Base-by-base conservation (phyloP, 345 rosid genomes). In the Gynandropsis gynandra region DNA sequence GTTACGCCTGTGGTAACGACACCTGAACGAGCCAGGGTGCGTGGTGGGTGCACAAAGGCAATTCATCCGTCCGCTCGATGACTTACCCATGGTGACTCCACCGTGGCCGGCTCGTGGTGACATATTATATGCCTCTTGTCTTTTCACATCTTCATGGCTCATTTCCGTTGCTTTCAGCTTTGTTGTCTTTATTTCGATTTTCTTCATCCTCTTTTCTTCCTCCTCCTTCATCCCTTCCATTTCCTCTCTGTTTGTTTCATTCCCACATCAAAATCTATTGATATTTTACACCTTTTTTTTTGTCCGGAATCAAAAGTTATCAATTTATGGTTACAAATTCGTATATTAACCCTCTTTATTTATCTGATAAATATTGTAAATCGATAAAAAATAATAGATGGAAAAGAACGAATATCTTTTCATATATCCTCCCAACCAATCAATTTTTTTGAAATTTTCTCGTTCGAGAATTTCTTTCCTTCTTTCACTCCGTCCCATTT, bases 41-140 rank as follows among this genome's bases (percentile, higher is more conserved):
- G 87, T 85, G 12, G 95, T 85, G 5, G 94, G 94, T 8, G 94
- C 76, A 64, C 94, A 85, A 18, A 81, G 75, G 59, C 94, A 85
- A 64, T 64, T 79, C 42, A 14, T 18, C 64, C 74, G 60, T 13
- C 45, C 72, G 59, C 63, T 55, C 7, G 67, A 43, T 38, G 72
- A 67, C 16, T 59, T 66, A 0, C n/a, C 34, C 65, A 60, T 59
- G 11, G 29, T 42, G 14, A 46, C 59, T 42, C 27, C 8, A 21
- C 46, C 15, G 41, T 14, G 24, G 45, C 51, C 42, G n/a, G n/a
- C 16, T 10, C 66, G 61, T 39, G 71, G 71, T 35, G 65, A 66
- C 71, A 66, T 66, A 56, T 66, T 66, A 47, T 59, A 66, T 41
- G 66, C 57, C 42, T 54, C 66, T 47, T 66, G 71, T 54, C 71